phyloP scores from a whole-genome alignment of 306 rosid genomes.

The Casuarina equisetifolia region DNA sequence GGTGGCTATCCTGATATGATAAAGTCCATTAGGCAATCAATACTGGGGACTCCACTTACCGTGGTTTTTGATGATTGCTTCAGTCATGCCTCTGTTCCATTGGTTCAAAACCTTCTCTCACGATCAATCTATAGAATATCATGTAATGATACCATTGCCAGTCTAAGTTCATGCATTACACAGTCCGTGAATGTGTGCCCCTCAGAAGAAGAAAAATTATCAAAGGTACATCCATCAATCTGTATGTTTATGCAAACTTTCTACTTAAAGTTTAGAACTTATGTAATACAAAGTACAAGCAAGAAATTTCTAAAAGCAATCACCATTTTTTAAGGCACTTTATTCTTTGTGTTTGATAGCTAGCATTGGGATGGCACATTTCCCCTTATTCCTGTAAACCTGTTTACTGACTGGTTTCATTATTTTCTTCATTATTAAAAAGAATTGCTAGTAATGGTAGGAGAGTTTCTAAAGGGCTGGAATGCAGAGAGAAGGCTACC shows the following conservation, averaged over 20 bases:
- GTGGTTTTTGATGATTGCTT: constrained; percentile 69
- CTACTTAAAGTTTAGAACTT: neutral
- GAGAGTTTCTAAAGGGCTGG: neutral
- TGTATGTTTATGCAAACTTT: constrained; percentile 2
- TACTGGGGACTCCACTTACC: constrained; percentile 48
- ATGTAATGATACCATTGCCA: constrained; percentile 44
- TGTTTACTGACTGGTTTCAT: neutral
- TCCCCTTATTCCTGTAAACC: neutral
- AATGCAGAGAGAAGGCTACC: neutral
- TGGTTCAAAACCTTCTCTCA: constrained; percentile 50
- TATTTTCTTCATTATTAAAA: neutral
- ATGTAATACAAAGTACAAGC: neutral
- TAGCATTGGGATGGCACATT: neutral
- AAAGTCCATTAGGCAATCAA: constrained; percentile 49
- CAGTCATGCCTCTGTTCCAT: constrained; percentile 38
- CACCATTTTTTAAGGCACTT: neutral
- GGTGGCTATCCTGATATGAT: constrained; percentile 49
- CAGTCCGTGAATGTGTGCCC: constrained; percentile 51
- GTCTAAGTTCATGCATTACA: constrained; percentile 72
- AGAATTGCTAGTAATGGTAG: neutral
- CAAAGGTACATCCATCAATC: constrained; percentile 44
- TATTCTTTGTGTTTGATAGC: neutral
- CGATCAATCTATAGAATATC: constrained; percentile 67
- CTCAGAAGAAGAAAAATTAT: constrained; percentile 43
- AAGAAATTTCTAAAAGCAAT: neutral